Percentiles rank a stretch among this genome's conserved stretches.
Evolutionary conservation across 768 basidiomycete genomes (phyloP).

Genomic region (Dacryopinax spathularia): DNA sequence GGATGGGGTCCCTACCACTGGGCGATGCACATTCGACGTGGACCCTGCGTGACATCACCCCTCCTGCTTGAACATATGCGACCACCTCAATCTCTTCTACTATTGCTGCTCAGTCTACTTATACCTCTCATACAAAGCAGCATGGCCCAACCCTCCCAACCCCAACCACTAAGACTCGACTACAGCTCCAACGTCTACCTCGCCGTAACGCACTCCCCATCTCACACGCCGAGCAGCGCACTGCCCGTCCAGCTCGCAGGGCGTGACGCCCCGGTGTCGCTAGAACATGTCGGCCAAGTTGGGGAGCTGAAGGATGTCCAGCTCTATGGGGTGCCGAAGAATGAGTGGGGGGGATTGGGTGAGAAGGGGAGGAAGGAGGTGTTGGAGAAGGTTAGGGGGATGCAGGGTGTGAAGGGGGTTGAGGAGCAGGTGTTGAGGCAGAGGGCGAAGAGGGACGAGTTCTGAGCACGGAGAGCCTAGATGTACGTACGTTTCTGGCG

Average conservation of each 20-base stretch:
- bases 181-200: constrained; percentile 31
- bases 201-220: constrained; percentile 29
- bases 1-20: no score
- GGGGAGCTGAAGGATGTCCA: constrained; percentile 33
- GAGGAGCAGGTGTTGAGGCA: constrained; percentile 28
- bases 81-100: background rate
- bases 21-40: background rate
- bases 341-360: constrained; percentile 24
- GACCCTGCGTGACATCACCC: background rate
- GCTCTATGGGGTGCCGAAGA: constrained; percentile 32
- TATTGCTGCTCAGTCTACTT: constrained; percentile 9
- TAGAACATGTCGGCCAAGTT: constrained; percentile 30
- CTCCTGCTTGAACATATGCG: background rate
- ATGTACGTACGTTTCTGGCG: background rate
- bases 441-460: constrained; percentile 25
- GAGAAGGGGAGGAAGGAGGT: constrained; percentile 18
- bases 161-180: constrained; percentile 19
- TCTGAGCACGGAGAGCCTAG: background rate
- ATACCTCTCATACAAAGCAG: background rate
- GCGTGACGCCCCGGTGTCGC: constrained; percentile 20
- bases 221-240: constrained; percentile 21
- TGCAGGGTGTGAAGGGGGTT: constrained; percentile 24
- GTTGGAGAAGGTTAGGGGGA: constrained; percentile 20
- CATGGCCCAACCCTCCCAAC: constrained; percentile 4
- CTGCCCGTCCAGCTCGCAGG: constrained; percentile 22